A percentile compares a stretch with the other conserved stretches of the same genome.
Conservation (phyloP, 495 filamentous ascomycete species). For the Trichoderma asperelloides region DNA sequence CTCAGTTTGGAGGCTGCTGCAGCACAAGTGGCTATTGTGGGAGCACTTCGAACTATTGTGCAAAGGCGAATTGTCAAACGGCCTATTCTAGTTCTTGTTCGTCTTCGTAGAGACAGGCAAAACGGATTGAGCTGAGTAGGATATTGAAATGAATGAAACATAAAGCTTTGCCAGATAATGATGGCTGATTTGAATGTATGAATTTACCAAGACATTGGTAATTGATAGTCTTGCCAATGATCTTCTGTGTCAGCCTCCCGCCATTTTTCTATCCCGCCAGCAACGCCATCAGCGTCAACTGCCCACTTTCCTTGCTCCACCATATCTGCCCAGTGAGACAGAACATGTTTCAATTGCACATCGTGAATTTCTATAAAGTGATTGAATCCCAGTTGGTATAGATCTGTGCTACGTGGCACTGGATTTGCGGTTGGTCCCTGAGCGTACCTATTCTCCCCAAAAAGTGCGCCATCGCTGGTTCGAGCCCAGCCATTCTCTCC, state of each 20-base stretch:
- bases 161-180: neutral
- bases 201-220: neutral
- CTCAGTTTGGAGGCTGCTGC: neutral
- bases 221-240: neutral
- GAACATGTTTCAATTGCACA: slow-evolving; percentile 1
- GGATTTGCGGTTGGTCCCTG: neutral
- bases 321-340: neutral
- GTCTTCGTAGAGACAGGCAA: neutral
- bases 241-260: neutral
- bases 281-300: neutral
- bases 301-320: neutral
- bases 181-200: too few relatives aligned
- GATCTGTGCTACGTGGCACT: neutral
- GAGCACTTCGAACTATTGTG: neutral
- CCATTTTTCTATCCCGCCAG: neutral
- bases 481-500: neutral
- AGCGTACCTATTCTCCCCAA: neutral
- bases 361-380: neutral
- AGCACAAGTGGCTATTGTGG: neutral
- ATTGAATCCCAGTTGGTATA: neutral
- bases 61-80: neutral
- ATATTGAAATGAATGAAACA: neutral
- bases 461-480: neutral
- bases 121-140: neutral
- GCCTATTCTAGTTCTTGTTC: neutral